These are phyloP conservation scores for Pseudogymnoascus sp. DNA, from an alignment of 2,329 filamentous ascomycete genomes.

Conservation along the genomic window DNA sequence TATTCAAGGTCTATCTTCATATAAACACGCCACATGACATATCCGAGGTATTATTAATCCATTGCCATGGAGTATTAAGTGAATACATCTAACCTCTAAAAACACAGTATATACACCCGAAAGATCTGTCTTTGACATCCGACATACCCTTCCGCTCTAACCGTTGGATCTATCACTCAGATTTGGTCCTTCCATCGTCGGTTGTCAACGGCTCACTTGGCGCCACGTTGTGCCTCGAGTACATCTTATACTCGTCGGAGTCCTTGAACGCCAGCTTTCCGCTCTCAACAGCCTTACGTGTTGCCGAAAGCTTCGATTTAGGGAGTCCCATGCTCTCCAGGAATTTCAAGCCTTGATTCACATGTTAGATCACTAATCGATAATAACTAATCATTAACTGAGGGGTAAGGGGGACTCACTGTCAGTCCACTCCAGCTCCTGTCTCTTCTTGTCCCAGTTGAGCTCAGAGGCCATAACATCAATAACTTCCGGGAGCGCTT, in stretches of 20 bases:
- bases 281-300: conserved; percentile 54
- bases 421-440: conserved; percentile 75
- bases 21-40: neutral
- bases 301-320: conserved; percentile 51
- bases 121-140: neutral
- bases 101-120: conserved; percentile 8
- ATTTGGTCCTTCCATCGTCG: neutral
- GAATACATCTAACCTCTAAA: neutral
- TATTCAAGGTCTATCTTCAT: neutral
- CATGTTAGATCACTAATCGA: conserved; percentile 15
- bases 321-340: conserved; percentile 62
- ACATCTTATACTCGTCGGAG: conserved; percentile 55
- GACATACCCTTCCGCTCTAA: neutral
- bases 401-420: conserved; percentile 24
- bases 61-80: conserved; percentile 8
- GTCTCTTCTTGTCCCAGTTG: conserved; percentile 63
- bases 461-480: conserved; percentile 81
- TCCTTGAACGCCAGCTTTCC: conserved; percentile 53
- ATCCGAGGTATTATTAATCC: conserved; percentile 8
- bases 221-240: conserved; percentile 53
- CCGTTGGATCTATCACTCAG: neutral
- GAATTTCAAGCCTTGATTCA: conserved; percentile 47
- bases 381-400: neutral
- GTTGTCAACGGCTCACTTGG: conserved; percentile 29
- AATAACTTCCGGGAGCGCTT: conserved; percentile 73